Evolutionary conservation across 2,329 filamentous ascomycete genomes (phyloP).

Genomic region (Colletotrichum gigasporum): DNA sequence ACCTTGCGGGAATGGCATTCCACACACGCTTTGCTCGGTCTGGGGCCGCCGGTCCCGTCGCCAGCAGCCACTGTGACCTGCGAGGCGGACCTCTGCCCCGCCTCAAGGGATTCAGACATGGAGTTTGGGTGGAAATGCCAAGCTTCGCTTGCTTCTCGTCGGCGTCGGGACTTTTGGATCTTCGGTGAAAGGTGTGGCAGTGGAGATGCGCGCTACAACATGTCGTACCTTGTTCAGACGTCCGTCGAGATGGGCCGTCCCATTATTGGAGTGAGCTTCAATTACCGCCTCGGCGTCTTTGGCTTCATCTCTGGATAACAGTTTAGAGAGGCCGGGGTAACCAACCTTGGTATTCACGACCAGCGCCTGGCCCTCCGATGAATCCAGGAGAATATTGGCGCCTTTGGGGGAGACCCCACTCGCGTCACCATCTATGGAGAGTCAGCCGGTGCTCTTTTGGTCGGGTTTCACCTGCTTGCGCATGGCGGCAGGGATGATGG

Average conservation of each 20-base stretch:
- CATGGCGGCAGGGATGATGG: constrained; percentile 50
- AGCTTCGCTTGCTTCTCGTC: too few relatives aligned
- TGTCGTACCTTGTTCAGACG: constrained; percentile 64
- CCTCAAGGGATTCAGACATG: too few relatives aligned
- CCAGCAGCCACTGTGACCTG: too few relatives aligned
- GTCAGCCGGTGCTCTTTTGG: constrained; percentile 61
- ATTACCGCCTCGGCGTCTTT: constrained; percentile 55
- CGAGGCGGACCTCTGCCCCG: too few relatives aligned
- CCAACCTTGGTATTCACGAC: constrained; percentile 56
- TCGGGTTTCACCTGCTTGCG: constrained; percentile 57
- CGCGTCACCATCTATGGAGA: constrained; percentile 65
- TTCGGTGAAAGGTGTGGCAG: too few relatives aligned
- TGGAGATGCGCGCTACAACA: constrained; percentile 67
- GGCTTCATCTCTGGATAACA: constrained; percentile 55
- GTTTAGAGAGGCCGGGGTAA: constrained; percentile 48
- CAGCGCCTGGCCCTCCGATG: constrained; percentile 61
- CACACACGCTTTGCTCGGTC: too few relatives aligned
- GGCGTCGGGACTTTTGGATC: too few relatives aligned
- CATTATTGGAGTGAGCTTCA: constrained; percentile 56
- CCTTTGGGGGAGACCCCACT: constrained; percentile 61
- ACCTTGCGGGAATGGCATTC: too few relatives aligned
- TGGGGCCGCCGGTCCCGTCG: too few relatives aligned
- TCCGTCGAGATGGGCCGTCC: constrained; percentile 53
- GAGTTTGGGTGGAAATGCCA: too few relatives aligned
- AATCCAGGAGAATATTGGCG: constrained; percentile 59